Evolutionary conservation across 2,329 filamentous ascomycete genomes (phyloP), one percentile per base, ranked within the genome.

Genomic region (Microthyrium microscopicum): DNA sequence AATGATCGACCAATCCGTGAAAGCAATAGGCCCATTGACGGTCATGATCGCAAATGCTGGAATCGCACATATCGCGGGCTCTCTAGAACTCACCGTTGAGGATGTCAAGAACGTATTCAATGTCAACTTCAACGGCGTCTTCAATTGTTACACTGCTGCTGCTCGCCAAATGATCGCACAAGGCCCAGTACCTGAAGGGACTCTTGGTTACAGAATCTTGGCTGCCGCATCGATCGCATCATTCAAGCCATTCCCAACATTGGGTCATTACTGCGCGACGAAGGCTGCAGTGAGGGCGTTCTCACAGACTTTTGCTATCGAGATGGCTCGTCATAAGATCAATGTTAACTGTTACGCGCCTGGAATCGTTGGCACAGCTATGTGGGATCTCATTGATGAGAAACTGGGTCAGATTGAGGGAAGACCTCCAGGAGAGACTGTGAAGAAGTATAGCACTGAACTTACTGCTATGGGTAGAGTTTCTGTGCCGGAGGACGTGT

Each of bases 371-470:
- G 70, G 65, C 0, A 77, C 72, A 7, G 56, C 60, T 0, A 78
- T 78, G 73, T 79, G 73, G 73, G 73, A 77, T 29, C 46, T 69
- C 2, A 77, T 79, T 34, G 75, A 78, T 39, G 64, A 68, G 40
- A 64, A 65, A 37, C 40, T 76, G 20, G 68, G 62, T 1, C 59
- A 66, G 46, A 58, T 60, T 36, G 57, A 51, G 1, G 70, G 66
- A 0, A 53, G 55, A 0, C 51, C 58, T 43, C 66, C 61, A 42
- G 66, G 66, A 2, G 61, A 66, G 17, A 65, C 60, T 3, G 66
- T 73, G 35, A 62, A 64, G 46, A 67, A 68, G 44, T 68, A 66
- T 39, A 61, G 54, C 0, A 43, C 57, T 0, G 62, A 73, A 5
- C 38, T 68, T 41, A 73, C 71, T 38, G 62, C 69, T 0, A 44